Evolutionary conservation across 768 basidiomycete species (phyloP), one percentile per base, ranked within the genome.

Genomic region (Lentinula edodes): DNA sequence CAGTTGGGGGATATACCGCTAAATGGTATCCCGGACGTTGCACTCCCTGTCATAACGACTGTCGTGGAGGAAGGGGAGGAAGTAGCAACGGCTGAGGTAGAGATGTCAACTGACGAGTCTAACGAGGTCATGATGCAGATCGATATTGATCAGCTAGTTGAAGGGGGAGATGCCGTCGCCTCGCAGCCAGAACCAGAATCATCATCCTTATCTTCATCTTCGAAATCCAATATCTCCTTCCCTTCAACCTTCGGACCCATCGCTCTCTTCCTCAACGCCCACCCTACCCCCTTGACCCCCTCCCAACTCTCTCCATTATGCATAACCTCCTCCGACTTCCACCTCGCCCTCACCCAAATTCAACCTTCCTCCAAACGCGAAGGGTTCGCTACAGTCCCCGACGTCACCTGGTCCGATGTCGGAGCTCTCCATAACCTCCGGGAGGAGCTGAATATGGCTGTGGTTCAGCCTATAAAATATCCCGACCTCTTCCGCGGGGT

Each of bases 351-450:
- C n/a, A 81, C 84, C 58, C 83, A 95, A 55, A 88, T 98, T 0
- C 97, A 98, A 69, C 97, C 96, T 0, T 97, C 95, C 0, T 93
- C 96, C 6, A 95, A 95, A 71, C 90, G 97, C 46, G 97, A 99
- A 78, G 97, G 97, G 3, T 99, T 99, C 66, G 90, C 97, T 5
- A 98, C 97, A 0, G 90, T 98, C 3, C 97, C 97, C 0, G 93
- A 95, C 66, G 92, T 98, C 1, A 90, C 91, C 0, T 99, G 97
- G 96, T 79, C 88, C 1, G 95, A 98, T 70, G 82, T 99, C 52
- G 97, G 97, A 20, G 97, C 96, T 2, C 79, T 98, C n/a, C 87
- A 90, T 63, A 81, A 74, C 1, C 90, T 87, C 2, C 80, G 97
- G 15, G 92, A 96, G 62, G 95, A 97, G 71, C 79, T 99, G 43